Conservation (phyloP, 2,329 filamentous ascomycete genomes). For the Cercospora zeina region DNA sequence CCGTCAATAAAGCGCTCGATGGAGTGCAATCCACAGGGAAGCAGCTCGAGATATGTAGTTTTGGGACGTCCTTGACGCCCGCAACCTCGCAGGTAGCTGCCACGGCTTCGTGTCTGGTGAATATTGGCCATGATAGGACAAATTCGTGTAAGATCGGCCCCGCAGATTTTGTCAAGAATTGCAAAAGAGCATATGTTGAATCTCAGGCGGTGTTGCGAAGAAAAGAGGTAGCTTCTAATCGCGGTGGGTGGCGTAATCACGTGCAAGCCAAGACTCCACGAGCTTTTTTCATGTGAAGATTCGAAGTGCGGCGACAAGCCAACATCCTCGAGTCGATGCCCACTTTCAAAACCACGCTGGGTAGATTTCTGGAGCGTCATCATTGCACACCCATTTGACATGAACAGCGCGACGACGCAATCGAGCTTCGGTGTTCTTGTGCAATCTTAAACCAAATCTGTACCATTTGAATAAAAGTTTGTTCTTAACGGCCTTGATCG, state of each 20-base stretch:
- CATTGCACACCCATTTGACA: neutral
- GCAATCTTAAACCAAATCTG: neutral
- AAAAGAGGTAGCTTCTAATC: too few relatives aligned
- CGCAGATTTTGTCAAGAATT: too few relatives aligned
- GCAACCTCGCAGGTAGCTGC: neutral
- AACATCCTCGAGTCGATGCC: neutral
- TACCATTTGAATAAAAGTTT: neutral
- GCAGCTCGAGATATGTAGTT: neutral
- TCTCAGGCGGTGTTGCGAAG: neutral
- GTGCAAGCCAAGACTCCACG: neutral
- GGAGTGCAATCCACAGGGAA: neutral
- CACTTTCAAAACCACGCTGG: neutral
- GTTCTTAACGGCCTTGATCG: neutral
- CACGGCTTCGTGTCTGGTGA: neutral
- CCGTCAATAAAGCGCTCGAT: neutral
- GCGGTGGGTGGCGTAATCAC: neutral
- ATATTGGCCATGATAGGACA: too few relatives aligned
- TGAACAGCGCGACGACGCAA: neutral
- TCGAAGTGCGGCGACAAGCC: neutral
- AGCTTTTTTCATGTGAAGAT: neutral
- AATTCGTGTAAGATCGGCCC: too few relatives aligned
- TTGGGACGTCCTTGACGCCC: neutral
- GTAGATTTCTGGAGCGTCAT: neutral
- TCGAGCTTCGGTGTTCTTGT: neutral
- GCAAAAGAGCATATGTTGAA: neutral